Conservation (phyloP, 2,329 filamentous ascomycete species). For the Coniochaeta sp. region DNA sequence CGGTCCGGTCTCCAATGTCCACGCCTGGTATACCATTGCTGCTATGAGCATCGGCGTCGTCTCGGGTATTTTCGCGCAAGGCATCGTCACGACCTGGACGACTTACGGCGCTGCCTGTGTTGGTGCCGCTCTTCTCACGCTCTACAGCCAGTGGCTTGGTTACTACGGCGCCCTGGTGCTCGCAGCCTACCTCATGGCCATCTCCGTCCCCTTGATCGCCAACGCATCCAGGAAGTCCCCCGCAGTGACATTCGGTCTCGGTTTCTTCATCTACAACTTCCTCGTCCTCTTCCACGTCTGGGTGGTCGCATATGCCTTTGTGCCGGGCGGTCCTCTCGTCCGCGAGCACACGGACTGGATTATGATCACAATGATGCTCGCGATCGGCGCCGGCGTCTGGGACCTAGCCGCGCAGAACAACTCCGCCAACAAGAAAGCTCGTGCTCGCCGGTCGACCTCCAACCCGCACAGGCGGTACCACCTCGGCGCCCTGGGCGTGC, state of each 20-base stretch:
- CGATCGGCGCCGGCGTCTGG: slow-evolving; percentile 79
- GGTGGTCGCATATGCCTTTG: slow-evolving; percentile 97
- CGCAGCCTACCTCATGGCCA: slow-evolving; percentile 74
- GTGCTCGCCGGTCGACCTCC: slow-evolving; percentile 28
- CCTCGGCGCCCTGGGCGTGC: slow-evolving; percentile 51
- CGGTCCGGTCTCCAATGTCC: slow-evolving; percentile 81
- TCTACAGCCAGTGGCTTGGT: slow-evolving; percentile 75
- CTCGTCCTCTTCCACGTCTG: slow-evolving; percentile 96
- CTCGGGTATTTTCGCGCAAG: slow-evolving; percentile 66
- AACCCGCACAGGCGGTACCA: slow-evolving; percentile 42
- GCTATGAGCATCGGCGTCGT: slow-evolving; percentile 80
- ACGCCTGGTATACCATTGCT: slow-evolving; percentile 78
- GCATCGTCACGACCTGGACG: slow-evolving; percentile 68
- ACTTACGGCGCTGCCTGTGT: slow-evolving; percentile 70
- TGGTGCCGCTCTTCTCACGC: slow-evolving; percentile 72
- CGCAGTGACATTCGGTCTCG: slow-evolving; percentile 74
- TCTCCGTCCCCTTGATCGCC: slow-evolving; percentile 66
- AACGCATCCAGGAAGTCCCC: slow-evolving; percentile 72
- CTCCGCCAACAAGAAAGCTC: slow-evolving; percentile 20
- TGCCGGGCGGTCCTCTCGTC: slow-evolving; percentile 86
- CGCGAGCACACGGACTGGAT: slow-evolving; percentile 95
- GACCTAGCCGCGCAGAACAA: slow-evolving; percentile 50
- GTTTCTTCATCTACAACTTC: slow-evolving; percentile 87
- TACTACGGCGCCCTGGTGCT: slow-evolving; percentile 76
- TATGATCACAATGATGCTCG: slow-evolving; percentile 78